phyloP scores from a whole-genome alignment of 345 rosid genomes.

The Linum lewisii region DNA sequence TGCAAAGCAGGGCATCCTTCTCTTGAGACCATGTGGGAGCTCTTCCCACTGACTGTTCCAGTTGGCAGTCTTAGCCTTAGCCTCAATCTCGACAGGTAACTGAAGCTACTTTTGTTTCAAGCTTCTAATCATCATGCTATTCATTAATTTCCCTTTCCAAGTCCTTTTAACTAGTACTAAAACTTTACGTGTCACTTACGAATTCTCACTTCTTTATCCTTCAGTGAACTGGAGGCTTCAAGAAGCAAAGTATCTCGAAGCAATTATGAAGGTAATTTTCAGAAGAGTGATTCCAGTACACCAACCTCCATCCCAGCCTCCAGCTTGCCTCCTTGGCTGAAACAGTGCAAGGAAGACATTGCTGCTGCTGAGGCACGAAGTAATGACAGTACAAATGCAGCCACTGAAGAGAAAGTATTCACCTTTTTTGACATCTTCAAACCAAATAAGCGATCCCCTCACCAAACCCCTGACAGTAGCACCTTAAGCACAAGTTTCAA shows the following conservation, averaged over 20 bases:
- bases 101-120: too few species aligned
- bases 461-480: slow-evolving; percentile 20
- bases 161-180: too few species aligned
- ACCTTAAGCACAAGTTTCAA: slow-evolving; percentile 11
- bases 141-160: too few species aligned
- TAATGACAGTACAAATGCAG: slow-evolving; percentile 7
- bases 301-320: slow-evolving; percentile 17
- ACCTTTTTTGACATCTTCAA: not conserved
- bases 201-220: too few species aligned
- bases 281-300: slow-evolving; percentile 11
- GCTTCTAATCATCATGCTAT: too few species aligned
- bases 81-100: slow-evolving; percentile 32
- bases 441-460: slow-evolving; percentile 35
- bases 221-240: too few species aligned
- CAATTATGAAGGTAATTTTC: slow-evolving; percentile 12
- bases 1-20: slow-evolving; percentile 59
- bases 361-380: not conserved
- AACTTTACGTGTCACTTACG: too few species aligned
- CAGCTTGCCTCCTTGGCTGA: slow-evolving; percentile 83
- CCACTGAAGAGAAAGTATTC: slow-evolving; percentile 26
- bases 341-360: slow-evolving; percentile 49
- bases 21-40: slow-evolving; percentile 48
- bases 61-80: slow-evolving; percentile 47
- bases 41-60: slow-evolving; percentile 42
- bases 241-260: slow-evolving; percentile 28